A percentile compares a stretch with the other conserved stretches of the same genome.
phyloP scores from a whole-genome alignment of 306 rosid species.

The Ochetophila trinervis region DNA sequence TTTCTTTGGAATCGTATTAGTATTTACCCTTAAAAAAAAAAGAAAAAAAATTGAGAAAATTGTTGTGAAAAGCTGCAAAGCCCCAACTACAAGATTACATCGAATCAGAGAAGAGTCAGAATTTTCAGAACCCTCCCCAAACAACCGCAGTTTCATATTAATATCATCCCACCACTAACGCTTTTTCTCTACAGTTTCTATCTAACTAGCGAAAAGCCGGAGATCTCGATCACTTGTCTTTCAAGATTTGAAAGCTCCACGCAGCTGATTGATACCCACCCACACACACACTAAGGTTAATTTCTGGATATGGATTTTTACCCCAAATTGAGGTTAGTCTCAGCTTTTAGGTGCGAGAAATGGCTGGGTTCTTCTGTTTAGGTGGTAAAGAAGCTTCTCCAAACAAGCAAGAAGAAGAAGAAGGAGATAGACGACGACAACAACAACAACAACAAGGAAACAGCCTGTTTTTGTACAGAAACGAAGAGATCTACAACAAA shows the following conservation, averaged over 20 bases:
- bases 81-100: slow-evolving; percentile 37
- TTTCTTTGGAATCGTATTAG: background rate
- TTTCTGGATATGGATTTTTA: slow-evolving; percentile 67
- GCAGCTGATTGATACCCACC: slow-evolving; percentile 4
- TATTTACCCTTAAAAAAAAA: background rate
- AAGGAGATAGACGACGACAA: background rate
- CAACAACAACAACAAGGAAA: slow-evolving; percentile 5
- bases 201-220: slow-evolving; percentile 23
- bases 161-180: slow-evolving; percentile 1
- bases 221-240: slow-evolving; percentile 19
- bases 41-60: slow-evolving; percentile 12
- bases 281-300: background rate
- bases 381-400: slow-evolving; percentile 41
- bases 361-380: slow-evolving; percentile 93
- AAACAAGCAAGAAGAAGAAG: slow-evolving; percentile 25
- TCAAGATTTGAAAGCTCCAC: background rate
- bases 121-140: background rate
- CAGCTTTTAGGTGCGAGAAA: slow-evolving; percentile 52
- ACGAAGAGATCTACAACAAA: slow-evolving; percentile 64
- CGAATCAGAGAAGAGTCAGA: slow-evolving; percentile 29
- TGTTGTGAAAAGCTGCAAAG: slow-evolving; percentile 52
- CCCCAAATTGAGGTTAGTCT: slow-evolving; percentile 51
- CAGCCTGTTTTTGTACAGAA: slow-evolving; percentile 43
- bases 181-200: background rate
- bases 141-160: background rate